Evolutionary conservation across 2,329 filamentous ascomycete species (phyloP).

Genomic region (Tolypocladium pustulatum): DNA sequence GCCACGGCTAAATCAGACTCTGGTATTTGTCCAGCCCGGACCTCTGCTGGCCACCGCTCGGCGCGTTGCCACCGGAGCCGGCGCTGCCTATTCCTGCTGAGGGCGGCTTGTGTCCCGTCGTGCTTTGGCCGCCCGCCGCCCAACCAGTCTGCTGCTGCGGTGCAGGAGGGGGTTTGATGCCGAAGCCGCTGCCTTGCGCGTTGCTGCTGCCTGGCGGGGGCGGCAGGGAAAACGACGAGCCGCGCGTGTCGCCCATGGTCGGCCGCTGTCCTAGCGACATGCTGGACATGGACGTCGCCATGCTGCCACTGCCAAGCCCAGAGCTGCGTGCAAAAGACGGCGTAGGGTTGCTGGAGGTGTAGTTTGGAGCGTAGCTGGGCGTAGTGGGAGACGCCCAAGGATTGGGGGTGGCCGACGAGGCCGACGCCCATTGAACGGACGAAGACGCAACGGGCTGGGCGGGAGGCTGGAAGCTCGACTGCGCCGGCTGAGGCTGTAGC

Average conservation of each 20-base stretch:
- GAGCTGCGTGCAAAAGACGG: slow-evolving; percentile 15
- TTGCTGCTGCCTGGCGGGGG: slow-evolving; percentile 37
- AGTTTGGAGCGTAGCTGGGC: slow-evolving; percentile 12
- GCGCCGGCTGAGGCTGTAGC: slow-evolving; percentile 30
- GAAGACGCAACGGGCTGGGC: slow-evolving; percentile 18
- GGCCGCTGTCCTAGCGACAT: slow-evolving; percentile 37
- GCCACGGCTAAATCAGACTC: slow-evolving; percentile 43
- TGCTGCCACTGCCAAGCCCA: slow-evolving; percentile 17
- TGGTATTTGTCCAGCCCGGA: slow-evolving; percentile 58
- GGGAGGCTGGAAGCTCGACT: slow-evolving; percentile 15
- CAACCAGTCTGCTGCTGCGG: slow-evolving; percentile 10
- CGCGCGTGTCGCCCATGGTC: slow-evolving; percentile 17
- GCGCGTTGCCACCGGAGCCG: slow-evolving; percentile 18
- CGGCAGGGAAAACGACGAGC: slow-evolving; percentile 46
- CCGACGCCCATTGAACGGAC: slow-evolving; percentile 41
- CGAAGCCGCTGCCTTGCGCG: slow-evolving; percentile 29
- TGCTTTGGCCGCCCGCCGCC: slow-evolving; percentile 11
- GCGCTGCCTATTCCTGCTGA: slow-evolving; percentile 12
- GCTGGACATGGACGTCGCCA: slow-evolving; percentile 34
- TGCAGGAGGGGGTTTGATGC: slow-evolving; percentile 34
- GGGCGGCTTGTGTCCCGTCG: slow-evolving; percentile 4
- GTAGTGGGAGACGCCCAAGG: slow-evolving; percentile 36
- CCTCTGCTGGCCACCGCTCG: slow-evolving; percentile 21
- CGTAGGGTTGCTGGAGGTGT: slow-evolving; percentile 9
- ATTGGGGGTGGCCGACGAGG: slow-evolving; percentile 28